Evolutionary conservation across 2,329 filamentous ascomycete genomes (phyloP).

Genomic region (Hypoxylon sp.): DNA sequence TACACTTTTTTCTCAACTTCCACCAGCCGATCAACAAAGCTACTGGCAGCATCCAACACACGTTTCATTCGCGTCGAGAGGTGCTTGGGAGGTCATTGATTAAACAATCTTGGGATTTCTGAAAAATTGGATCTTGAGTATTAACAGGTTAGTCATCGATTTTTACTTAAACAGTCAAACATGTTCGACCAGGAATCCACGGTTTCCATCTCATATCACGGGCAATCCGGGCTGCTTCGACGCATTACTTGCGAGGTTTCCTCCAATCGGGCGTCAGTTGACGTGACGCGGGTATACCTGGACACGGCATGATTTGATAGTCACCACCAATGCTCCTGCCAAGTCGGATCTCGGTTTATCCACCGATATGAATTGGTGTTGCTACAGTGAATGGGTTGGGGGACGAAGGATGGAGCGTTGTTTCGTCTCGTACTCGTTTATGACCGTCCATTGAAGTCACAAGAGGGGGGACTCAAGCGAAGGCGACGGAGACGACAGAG

Average conservation of each 20-base stretch:
- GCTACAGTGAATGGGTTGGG: not conserved
- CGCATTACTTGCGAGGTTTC: not conserved
- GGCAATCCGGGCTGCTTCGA: not conserved
- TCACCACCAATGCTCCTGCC: conserved; percentile 10
- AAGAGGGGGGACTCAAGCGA: conserved; percentile 2
- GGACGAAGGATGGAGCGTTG: not conserved
- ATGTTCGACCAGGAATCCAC: conserved; percentile 2
- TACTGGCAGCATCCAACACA: conserved; percentile 20
- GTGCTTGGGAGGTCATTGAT: conserved; percentile 25
- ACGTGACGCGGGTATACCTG: conserved; percentile 34
- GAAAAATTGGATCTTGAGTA: conserved; percentile 39
- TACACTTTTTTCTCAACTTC: conserved; percentile 31
- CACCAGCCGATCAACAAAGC: conserved; percentile 26
- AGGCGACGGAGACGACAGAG: not conserved
- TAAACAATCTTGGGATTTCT: conserved; percentile 36
- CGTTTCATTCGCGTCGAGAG: conserved; percentile 13
- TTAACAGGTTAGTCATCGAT: conserved; percentile 40
- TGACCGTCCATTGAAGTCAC: not conserved
- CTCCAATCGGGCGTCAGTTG: conserved; percentile 23
- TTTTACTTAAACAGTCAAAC: conserved; percentile 4
- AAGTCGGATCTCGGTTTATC: conserved; percentile 10
- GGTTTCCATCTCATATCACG: not conserved
- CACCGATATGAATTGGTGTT: conserved; percentile 3
- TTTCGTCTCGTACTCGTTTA: conserved; percentile 1
- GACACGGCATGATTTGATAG: conserved; percentile 22